Evolutionary conservation across 1,284 basidiomycete genomes (phyloP).

Genomic region (Pseudozyma tsukubaensis): DNA sequence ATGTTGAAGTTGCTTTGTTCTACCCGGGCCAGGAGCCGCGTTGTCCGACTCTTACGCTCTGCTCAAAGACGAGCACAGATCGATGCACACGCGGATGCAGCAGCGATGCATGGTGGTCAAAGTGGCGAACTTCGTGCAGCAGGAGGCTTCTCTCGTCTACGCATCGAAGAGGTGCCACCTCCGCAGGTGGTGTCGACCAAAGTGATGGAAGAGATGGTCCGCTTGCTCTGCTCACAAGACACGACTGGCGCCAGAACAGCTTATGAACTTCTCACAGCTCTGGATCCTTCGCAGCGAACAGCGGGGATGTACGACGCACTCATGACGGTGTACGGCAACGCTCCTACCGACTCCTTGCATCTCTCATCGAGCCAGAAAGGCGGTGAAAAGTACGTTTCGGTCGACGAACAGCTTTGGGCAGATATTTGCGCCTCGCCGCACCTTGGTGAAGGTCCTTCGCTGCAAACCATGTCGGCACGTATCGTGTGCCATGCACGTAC

Average conservation of each 20-base stretch:
- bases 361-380: not conserved
- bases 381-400: conserved; percentile 1
- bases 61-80: conserved; percentile 27
- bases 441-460: conserved; percentile 11
- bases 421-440: conserved; percentile 24
- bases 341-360: not conserved
- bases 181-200: conserved; percentile 34
- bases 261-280: conserved; percentile 28
- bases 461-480: conserved; percentile 37
- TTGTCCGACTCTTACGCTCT: conserved; percentile 24
- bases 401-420: conserved; percentile 36
- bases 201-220: conserved; percentile 15
- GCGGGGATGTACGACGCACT: conserved; percentile 48
- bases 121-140: conserved; percentile 15
- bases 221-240: conserved; percentile 35
- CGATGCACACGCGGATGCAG: not conserved
- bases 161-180: not conserved
- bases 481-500: conserved; percentile 35
- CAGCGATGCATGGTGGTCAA: not conserved
- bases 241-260: conserved; percentile 24
- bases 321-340: conserved; percentile 34
- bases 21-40: conserved; percentile 16
- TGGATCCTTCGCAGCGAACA: conserved; percentile 30
- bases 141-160: conserved; percentile 25
- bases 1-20: conserved; percentile 29